Percentiles rank a stretch among this genome's conserved stretches.
These are phyloP conservation scores for Alternaria angustiovoidea DNA, from an alignment of 2,329 filamentous ascomycete genomes.

Conservation along the genomic window DNA sequence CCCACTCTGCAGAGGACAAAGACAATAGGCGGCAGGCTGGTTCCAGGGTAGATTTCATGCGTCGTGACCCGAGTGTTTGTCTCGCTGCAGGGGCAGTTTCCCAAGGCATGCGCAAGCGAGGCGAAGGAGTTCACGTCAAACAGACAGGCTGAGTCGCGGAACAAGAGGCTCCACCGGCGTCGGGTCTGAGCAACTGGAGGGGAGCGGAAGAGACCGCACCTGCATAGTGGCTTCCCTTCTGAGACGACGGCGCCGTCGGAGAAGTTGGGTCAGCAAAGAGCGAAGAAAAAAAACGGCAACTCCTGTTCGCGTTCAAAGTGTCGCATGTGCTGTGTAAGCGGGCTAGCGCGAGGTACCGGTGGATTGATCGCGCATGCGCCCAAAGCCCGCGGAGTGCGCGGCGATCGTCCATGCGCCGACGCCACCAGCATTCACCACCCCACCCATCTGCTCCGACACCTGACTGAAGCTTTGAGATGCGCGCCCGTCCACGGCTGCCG, in stretches of 20 bases:
- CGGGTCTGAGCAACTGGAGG: constrained; percentile 18
- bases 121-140: constrained; percentile 32
- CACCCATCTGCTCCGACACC: constrained; percentile 12
- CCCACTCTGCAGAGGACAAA: constrained; percentile 6
- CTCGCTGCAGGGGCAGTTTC: constrained; percentile 20
- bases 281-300: background rate
- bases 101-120: constrained; percentile 31
- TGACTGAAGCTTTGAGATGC: constrained; percentile 29
- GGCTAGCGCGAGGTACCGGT: constrained; percentile 5
- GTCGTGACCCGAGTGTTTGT: constrained; percentile 16
- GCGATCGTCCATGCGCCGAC: constrained; percentile 4
- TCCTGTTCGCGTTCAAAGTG: background rate
- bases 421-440: constrained; percentile 15
- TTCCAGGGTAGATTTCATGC: constrained; percentile 33
- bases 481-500: constrained; percentile 25
- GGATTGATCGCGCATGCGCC: background rate
- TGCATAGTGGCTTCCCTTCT: constrained; percentile 24
- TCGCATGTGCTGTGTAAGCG: background rate
- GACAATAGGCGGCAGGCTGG: constrained; percentile 21
- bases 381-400: background rate
- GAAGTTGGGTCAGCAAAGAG: background rate
- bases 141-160: constrained; percentile 20
- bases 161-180: constrained; percentile 4
- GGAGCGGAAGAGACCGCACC: constrained; percentile 22
- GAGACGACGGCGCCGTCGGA: constrained; percentile 28